A percentile compares a stretch with the other conserved stretches of the same genome.
Conservation (phyloP, 2,329 filamentous ascomycete species). For the Aspergillus bombycis region DNA sequence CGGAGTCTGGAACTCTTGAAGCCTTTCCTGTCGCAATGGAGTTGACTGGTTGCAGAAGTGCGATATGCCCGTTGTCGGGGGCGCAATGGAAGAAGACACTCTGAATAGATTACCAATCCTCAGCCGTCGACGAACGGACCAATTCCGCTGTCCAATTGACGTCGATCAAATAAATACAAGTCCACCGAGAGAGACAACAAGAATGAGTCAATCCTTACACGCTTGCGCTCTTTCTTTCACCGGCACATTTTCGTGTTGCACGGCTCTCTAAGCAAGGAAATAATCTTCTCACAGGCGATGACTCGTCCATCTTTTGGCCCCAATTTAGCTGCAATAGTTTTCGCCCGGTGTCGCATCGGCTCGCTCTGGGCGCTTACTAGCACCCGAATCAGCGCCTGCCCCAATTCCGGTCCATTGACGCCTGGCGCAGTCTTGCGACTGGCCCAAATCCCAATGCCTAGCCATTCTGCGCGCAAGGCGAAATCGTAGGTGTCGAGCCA, state of each 20-base stretch:
- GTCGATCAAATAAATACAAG: too few relatives aligned
- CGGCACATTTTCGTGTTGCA: neutral
- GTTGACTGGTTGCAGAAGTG: neutral
- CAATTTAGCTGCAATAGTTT: conserved; percentile 13
- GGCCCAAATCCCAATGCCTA: conserved; percentile 48
- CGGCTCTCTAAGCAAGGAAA: conserved; percentile 2
- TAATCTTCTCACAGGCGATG: conserved; percentile 27
- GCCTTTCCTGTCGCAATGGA: neutral
- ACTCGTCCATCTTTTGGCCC: conserved; percentile 21
- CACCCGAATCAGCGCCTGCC: conserved; percentile 26
- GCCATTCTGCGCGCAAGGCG: conserved; percentile 46
- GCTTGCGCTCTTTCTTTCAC: neutral
- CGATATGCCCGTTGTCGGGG: neutral
- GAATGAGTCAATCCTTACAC: neutral
- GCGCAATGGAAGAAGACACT: too few relatives aligned
- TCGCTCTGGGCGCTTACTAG: conserved; percentile 11
- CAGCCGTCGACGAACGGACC: neutral
- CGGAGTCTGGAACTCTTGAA: too few relatives aligned
- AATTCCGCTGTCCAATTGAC: neutral
- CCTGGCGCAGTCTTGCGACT: conserved; percentile 40
- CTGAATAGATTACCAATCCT: neutral
- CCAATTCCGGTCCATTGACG: conserved; percentile 30
- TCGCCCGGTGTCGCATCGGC: conserved; percentile 15
- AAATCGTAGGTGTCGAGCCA: conserved; percentile 55
- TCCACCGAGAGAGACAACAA: neutral